Conservation (phyloP, 305 asterid species). For the Fraxinus floribunda region DNA sequence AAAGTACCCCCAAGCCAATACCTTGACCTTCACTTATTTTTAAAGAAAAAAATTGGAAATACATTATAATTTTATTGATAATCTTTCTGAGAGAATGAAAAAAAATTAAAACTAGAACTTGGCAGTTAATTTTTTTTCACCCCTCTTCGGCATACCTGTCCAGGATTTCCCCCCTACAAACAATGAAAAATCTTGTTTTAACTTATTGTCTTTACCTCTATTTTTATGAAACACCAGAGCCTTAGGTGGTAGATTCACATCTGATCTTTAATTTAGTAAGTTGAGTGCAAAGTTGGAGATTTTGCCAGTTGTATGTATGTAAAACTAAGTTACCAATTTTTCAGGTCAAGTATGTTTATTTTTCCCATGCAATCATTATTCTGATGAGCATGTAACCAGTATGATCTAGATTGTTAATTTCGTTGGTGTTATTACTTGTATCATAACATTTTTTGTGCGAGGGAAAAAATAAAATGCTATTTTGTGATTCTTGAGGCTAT, state of each 20-base stretch:
- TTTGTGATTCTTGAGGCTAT: neutral
- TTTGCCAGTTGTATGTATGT: neutral
- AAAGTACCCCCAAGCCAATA: neutral
- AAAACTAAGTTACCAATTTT: neutral
- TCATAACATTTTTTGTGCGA: neutral
- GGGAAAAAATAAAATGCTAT: neutral
- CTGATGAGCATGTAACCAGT: neutral
- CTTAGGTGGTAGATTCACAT: neutral
- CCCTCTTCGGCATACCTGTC: neutral
- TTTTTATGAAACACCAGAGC: neutral
- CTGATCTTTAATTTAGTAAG: neutral
- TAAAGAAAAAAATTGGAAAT: neutral
- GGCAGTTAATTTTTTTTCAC: neutral
- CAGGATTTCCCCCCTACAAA: neutral
- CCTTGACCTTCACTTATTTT: neutral
- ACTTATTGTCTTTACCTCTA: neutral
- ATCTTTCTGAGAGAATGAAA: neutral
- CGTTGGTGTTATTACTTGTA: neutral
- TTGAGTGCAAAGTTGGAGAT: neutral
- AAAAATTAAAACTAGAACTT: neutral
- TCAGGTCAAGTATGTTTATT: neutral
- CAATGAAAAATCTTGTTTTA: neutral
- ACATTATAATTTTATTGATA: neutral
- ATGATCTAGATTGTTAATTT: neutral
- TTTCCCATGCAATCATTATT: neutral